Evolutionary conservation across 2,329 filamentous ascomycete species (phyloP), one percentile per base, ranked within the genome.

Genomic region (Coniella vitis): DNA sequence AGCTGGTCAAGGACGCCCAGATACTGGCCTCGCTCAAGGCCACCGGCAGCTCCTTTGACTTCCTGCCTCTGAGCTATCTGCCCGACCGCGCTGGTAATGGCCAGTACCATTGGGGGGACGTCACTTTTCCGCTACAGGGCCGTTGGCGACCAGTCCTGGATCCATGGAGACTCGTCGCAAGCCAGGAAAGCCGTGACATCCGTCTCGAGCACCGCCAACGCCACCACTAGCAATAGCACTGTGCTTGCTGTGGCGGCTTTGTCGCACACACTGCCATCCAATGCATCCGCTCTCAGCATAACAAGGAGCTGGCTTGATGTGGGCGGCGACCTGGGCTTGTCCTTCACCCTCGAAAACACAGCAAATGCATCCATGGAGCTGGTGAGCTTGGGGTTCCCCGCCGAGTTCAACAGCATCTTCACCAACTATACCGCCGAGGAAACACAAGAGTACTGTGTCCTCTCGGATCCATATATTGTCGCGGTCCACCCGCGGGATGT

Each of bases 351-450:
- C 17, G 65, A 63, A 9, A 81, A 80, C 51, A 61, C 60, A 0
- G 71, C 60, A 1, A 54, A 56, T 0, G 53, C 58, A 0, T 51
- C 63, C 0, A 48, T 82, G 3, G 78, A 82, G 50, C 61, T 83
- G 4, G 79, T 79, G 2, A 73, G 73, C 41, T 65, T 82, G 2
- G 79, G 78, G 0, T 73, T 83, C 44, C 78, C 78, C 0, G 69
- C 76, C 17, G 76, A 79, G 58, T 79, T 81, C 64, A 82, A 82
- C 63, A 82, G 74, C 59, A 80, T 83, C 55, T 82, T 82, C 57
- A 78, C 71, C 12, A 66, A 67, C 38, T 69, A 76, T 8, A 60
- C 63, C 1, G 69, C 76, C 0, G 62, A 63, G 2, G 70, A 77
- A 7, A 78, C 73, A 7, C 70, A 73, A 46, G 60, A 64, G 0